A percentile compares a stretch with the other conserved stretches of the same genome.
Evolutionary conservation across 116 monocot genomes (phyloP).

Genomic region (Cymodocea nodosa): DNA sequence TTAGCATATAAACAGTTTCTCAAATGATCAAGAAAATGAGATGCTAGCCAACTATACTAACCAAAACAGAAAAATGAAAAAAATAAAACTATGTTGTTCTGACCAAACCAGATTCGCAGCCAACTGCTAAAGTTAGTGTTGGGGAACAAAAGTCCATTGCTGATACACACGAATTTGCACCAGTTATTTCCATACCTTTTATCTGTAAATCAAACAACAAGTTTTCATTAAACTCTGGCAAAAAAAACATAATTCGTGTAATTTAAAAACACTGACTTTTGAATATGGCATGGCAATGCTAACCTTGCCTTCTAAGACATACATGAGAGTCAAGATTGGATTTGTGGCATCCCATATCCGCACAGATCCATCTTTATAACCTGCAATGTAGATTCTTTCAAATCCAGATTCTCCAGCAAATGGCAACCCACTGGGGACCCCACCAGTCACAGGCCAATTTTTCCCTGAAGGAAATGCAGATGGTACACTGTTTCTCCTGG

Average conservation of each 20-base stretch:
- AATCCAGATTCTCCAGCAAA: slow-evolving; percentile 22
- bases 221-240: not conserved
- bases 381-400: slow-evolving; percentile 69
- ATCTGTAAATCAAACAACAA: slow-evolving; percentile 16
- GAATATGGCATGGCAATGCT: slow-evolving; percentile 4
- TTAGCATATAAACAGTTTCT: not conserved
- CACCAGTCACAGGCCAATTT: slow-evolving; percentile 97
- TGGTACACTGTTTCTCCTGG: slow-evolving; percentile 13
- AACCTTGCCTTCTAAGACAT: slow-evolving; percentile 61
- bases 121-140: slow-evolving; percentile 59
- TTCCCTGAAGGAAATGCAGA: slow-evolving; percentile 23
- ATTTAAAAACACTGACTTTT: not conserved
- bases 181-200: slow-evolving; percentile 31
- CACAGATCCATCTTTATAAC: slow-evolving; percentile 95
- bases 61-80: not conserved
- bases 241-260: no score
- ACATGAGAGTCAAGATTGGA: slow-evolving; percentile 45
- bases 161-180: slow-evolving; percentile 40
- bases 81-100: slow-evolving; percentile 8
- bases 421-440: slow-evolving; percentile 44
- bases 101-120: slow-evolving; percentile 78
- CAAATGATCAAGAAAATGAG: not conserved
- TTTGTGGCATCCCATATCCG: slow-evolving; percentile 91
- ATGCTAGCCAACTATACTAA: not conserved
- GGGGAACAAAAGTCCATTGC: slow-evolving; percentile 59